Conservation (phyloP, 768 basidiomycete genomes). For the Termitomyces titanicus region DNA sequence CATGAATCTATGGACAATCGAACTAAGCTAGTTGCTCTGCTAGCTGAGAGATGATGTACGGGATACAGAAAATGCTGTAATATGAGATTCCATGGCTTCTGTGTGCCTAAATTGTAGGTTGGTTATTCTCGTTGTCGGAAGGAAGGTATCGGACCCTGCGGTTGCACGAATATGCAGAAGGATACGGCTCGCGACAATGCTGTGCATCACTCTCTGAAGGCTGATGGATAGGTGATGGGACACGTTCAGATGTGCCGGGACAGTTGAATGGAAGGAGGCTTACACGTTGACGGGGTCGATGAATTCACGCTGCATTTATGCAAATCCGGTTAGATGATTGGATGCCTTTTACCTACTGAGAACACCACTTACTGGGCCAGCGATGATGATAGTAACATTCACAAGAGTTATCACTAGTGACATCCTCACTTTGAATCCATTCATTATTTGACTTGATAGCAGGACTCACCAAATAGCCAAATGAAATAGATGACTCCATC, state of each 20-base stretch:
- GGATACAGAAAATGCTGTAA: no score
- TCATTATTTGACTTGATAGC: not conserved
- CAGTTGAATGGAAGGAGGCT: not conserved
- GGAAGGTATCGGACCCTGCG: not conserved
- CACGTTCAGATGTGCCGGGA: not conserved
- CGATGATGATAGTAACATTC: not conserved
- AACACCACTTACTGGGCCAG: not conserved
- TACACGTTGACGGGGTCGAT: not conserved
- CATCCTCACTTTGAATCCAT: not conserved
- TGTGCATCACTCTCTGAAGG: no score
- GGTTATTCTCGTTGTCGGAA: not conserved
- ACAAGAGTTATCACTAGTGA: not conserved
- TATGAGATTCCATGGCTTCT: no score
- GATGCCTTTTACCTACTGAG: not conserved
- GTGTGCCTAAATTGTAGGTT: no score
- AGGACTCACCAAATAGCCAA: not conserved
- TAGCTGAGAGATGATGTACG: not conserved
- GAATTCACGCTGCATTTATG: not conserved
- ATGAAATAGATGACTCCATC: conserved; percentile 1
- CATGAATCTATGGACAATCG: not conserved
- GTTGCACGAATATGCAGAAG: not conserved
- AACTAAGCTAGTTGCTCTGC: not conserved
- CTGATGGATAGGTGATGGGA: not conserved
- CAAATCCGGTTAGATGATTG: not conserved
- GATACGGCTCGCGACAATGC: not conserved